Conservation (phyloP, 306 rosid species). For the Pterocarpus santalinus region DNA sequence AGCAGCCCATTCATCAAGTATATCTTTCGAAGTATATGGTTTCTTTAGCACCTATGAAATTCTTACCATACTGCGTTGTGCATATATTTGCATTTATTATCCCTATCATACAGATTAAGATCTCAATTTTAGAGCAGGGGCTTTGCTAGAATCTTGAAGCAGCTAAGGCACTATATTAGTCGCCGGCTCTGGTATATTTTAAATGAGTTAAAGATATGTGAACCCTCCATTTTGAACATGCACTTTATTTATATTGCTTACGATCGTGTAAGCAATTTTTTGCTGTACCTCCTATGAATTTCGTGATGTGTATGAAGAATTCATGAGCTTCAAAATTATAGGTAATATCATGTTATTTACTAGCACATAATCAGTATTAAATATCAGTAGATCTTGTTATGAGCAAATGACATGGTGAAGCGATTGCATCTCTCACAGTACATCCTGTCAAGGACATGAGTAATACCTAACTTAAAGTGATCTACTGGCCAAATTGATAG, state of each 20-base stretch:
- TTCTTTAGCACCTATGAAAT: background rate
- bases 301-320: background rate
- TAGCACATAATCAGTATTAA: background rate
- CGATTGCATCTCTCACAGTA: background rate
- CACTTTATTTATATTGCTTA: background rate
- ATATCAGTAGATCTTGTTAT: constrained; percentile 2
- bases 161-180: background rate
- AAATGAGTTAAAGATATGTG: background rate
- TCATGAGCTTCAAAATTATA: constrained; percentile 28
- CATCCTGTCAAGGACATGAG: constrained; percentile 11
- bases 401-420: constrained; percentile 2
- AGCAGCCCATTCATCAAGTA: constrained; percentile 6
- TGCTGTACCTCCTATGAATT: background rate
- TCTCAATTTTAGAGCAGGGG: background rate
- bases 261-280: constrained; percentile 2
- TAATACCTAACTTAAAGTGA: background rate
- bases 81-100: background rate
- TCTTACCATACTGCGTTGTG: background rate
- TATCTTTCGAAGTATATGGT: background rate
- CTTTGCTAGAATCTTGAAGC: constrained; percentile 22
- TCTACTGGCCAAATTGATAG: background rate
- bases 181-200: background rate
- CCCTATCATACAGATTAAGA: background rate
- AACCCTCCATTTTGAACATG: background rate
- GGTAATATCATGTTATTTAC: constrained; percentile 15